phyloP scores from a whole-genome alignment of 1,284 basidiomycete species.

The Apiotrichum porosum region DNA sequence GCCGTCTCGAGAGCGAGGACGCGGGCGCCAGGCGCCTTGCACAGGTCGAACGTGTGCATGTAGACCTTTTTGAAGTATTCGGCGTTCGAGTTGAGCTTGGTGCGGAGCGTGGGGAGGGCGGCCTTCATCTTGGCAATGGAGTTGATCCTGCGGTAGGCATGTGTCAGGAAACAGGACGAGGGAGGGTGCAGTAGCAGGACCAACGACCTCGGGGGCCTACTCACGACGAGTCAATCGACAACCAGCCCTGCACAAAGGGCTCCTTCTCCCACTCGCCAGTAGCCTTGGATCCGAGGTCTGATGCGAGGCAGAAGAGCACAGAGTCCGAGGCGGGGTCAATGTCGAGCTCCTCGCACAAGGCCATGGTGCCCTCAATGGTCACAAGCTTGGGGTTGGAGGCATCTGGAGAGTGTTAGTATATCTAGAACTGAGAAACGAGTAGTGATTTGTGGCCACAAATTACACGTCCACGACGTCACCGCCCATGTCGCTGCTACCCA shows the following conservation, averaged over 20 bases:
- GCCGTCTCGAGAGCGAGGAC: constrained; percentile 50
- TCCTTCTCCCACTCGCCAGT: constrained; percentile 70
- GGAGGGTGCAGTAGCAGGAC: too few species aligned
- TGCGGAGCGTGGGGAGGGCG: constrained; percentile 58
- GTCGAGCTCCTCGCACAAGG: constrained; percentile 43
- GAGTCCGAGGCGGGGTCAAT: constrained; percentile 46
- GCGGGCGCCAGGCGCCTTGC: constrained; percentile 63
- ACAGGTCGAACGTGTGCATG: constrained; percentile 81
- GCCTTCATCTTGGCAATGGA: constrained; percentile 63
- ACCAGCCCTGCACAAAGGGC: constrained; percentile 80
- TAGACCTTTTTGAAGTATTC: constrained; percentile 83
- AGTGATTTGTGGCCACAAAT: too few species aligned
- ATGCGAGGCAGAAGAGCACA: constrained; percentile 49
- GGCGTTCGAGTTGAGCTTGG: constrained; percentile 63
- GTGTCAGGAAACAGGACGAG: too few species aligned
- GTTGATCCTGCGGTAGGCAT: constrained; percentile 62
- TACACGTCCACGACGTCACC: too few species aligned
- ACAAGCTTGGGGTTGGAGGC: constrained; percentile 40
- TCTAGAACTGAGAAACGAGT: too few species aligned
- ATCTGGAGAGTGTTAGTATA: constrained; percentile 21
- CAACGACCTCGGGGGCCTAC: background rate
- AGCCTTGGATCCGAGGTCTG: constrained; percentile 45
- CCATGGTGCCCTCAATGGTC: constrained; percentile 48
- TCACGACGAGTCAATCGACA: constrained; percentile 47
- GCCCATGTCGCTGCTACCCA: too few species aligned